These are phyloP conservation scores for Cyanodermella asteris DNA, from an alignment of 2,329 filamentous ascomycete genomes.

Conservation along the genomic window DNA sequence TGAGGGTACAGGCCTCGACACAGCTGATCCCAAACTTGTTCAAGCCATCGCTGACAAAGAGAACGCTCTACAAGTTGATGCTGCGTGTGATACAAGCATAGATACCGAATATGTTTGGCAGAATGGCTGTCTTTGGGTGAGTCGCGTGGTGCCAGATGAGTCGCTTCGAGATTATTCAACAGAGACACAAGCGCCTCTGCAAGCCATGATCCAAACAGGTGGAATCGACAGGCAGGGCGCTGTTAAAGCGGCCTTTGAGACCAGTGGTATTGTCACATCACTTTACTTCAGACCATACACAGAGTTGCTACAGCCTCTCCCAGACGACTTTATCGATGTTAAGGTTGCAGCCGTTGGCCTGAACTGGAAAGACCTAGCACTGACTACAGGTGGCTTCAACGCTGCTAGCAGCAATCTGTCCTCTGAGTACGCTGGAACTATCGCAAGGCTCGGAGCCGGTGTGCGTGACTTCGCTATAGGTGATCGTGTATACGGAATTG, in stretches of 20 bases:
- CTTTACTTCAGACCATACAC: conserved; percentile 8
- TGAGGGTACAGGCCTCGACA: conserved; percentile 3
- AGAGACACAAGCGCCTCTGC: too few species aligned
- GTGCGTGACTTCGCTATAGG: conserved; percentile 3
- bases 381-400: conserved; percentile 2
- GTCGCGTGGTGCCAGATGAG: conserved; percentile 9
- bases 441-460: conserved; percentile 2
- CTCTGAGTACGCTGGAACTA: conserved; percentile 5
- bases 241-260: conserved; percentile 4
- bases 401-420: conserved; percentile 3
- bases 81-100: conserved; percentile 1
- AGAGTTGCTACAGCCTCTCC: conserved; percentile 6
- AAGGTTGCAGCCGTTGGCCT: conserved; percentile 1
- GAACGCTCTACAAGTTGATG: conserved; percentile 3
- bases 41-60: conserved; percentile 7
- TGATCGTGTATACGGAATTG: conserved; percentile 2
- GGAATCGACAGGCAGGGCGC: conserved; percentile 2
- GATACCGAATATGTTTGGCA: conserved; percentile 9
- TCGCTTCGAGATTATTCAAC: conserved; percentile 4
- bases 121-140: conserved; percentile 9
- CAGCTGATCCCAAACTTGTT: conserved; percentile 4
- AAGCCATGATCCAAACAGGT: conserved; percentile 1
- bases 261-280: conserved; percentile 9
- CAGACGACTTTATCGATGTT: conserved; percentile 3
- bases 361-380: conserved; percentile 2